Evolutionary conservation across 805 yeast genomes (phyloP).

Genomic region (Wickerhamomyces chaumierensis): DNA sequence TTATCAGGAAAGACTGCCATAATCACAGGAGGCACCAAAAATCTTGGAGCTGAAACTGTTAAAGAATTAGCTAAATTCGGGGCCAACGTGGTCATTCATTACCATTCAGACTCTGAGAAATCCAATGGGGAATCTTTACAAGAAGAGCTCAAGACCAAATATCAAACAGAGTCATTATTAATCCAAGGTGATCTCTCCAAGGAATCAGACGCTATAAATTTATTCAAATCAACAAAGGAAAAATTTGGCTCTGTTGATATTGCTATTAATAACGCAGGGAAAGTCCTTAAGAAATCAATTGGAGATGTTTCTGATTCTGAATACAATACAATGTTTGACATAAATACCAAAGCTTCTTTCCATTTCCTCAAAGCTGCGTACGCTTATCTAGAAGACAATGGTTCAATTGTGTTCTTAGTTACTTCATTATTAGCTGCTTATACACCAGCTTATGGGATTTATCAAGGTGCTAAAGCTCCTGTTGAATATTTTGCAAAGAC

Average conservation of each 20-base stretch:
- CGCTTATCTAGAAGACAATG: slow-evolving; percentile 35
- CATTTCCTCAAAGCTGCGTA: slow-evolving; percentile 50
- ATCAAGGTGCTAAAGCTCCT: slow-evolving; percentile 48
- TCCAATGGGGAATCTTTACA: slow-evolving; percentile 26
- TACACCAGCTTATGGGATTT: slow-evolving; percentile 38
- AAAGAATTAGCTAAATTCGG: slow-evolving; percentile 44
- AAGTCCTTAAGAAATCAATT: slow-evolving; percentile 51
- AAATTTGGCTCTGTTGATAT: slow-evolving; percentile 42
- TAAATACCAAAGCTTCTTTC: slow-evolving; percentile 51
- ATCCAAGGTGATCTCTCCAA: slow-evolving; percentile 15
- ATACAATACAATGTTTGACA: slow-evolving; percentile 38
- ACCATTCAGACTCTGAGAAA: slow-evolving; percentile 33
- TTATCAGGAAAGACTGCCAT: slow-evolving; percentile 37
- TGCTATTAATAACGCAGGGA: slow-evolving; percentile 61
- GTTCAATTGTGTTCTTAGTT: slow-evolving; percentile 44
- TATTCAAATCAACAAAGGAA: slow-evolving; percentile 34
- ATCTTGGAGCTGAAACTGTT: slow-evolving; percentile 44
- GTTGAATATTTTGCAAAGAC: slow-evolving; percentile 43
- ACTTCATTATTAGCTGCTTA: slow-evolving; percentile 61
- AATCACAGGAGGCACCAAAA: slow-evolving; percentile 54
- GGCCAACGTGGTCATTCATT: slow-evolving; percentile 41
- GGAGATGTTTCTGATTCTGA: slow-evolving; percentile 41
- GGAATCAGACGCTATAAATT: slow-evolving; percentile 29
- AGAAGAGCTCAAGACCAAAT: slow-evolving; percentile 23
- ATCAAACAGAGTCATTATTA: slow-evolving; percentile 26